These are phyloP conservation scores for Thielaviopsis punctulata DNA, from an alignment of 2,329 filamentous ascomycete species.

Conservation along the genomic window DNA sequence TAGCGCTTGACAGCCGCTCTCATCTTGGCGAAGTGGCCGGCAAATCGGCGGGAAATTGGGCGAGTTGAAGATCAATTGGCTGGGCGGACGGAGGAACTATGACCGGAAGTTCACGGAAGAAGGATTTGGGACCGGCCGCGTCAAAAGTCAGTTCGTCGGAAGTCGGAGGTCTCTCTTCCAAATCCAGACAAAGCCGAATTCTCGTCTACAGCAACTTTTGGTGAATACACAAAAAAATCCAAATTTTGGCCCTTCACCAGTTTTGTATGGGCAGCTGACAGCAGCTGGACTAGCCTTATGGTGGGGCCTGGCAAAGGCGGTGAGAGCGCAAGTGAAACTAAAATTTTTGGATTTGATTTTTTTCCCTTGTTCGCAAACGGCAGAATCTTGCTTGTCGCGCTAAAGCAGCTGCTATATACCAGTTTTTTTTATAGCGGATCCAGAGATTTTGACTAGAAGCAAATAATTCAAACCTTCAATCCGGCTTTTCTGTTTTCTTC, in stretches of 20 bases:
- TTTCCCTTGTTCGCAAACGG: conserved; percentile 9
- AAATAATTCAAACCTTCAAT: not conserved
- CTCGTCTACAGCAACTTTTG: too few relatives aligned
- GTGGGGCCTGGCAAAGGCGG: conserved; percentile 9
- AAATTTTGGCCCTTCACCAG: not conserved
- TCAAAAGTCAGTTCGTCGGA: conserved; percentile 4
- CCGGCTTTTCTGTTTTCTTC: not conserved
- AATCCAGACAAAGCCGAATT: conserved; percentile 1
- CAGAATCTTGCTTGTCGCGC: conserved; percentile 9
- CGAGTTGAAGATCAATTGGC: conserved; percentile 3
- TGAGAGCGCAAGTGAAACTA: conserved; percentile 11
- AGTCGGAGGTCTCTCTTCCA: conserved; percentile 3
- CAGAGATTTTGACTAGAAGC: not conserved
- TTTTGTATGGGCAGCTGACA: not conserved
- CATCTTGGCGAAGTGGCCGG: conserved; percentile 13
- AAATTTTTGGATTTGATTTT: conserved; percentile 11
- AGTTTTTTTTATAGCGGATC: not conserved
- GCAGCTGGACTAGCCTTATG: not conserved
- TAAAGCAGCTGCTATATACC: not conserved
- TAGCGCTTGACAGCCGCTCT: conserved; percentile 14
- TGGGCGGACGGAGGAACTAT: not conserved
- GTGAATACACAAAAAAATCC: not conserved
- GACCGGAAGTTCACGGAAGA: conserved; percentile 2
- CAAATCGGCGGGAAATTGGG: conserved; percentile 3
- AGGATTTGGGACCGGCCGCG: conserved; percentile 4